phyloP scores from a whole-genome alignment of 179 eudicot species.

The Heliamphora pulchella region DNA sequence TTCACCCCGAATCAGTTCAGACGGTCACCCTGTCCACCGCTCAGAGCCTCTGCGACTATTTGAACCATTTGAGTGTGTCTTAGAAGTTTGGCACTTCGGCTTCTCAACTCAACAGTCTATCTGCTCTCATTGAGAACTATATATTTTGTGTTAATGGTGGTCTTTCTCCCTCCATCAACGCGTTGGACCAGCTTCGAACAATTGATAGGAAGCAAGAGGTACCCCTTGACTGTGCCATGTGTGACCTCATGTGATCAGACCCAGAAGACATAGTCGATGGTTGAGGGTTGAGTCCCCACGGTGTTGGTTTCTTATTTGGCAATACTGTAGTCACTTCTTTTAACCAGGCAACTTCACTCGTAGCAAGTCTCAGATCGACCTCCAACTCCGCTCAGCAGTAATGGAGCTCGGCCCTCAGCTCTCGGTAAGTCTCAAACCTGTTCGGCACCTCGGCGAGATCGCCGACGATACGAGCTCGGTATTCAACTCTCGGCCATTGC shows the following conservation, averaged over 20 bases:
- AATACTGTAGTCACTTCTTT: conserved; percentile 62
- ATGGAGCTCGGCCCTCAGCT: too few relatives aligned
- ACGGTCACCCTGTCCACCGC: too few relatives aligned
- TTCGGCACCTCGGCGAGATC: too few relatives aligned
- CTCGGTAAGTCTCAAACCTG: too few relatives aligned
- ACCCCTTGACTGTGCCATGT: conserved; percentile 96
- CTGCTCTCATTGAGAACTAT: conserved; percentile 93
- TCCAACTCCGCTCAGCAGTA: too few relatives aligned
- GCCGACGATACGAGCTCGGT: too few relatives aligned
- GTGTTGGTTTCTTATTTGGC: conserved; percentile 90
- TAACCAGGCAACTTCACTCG: conserved; percentile 45
- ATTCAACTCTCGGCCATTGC: too few relatives aligned
- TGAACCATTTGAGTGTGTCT: too few relatives aligned
- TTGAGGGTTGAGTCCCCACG: conserved; percentile 97
- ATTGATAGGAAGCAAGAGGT: conserved; percentile 96
- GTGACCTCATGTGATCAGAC: conserved; percentile 97
- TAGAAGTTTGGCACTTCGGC: too few relatives aligned
- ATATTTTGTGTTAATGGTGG: conserved; percentile 93
- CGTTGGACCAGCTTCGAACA: conserved; percentile 85
- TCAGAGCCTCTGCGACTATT: too few relatives aligned
- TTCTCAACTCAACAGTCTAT: conserved; percentile 39
- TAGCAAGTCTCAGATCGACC: too few relatives aligned
- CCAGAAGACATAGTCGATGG: conserved; percentile 88
- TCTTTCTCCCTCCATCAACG: conserved; percentile 71
- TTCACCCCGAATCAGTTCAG: too few relatives aligned